Conservation (phyloP, 2,329 filamentous ascomycete genomes). For the Curvularia sp. region DNA sequence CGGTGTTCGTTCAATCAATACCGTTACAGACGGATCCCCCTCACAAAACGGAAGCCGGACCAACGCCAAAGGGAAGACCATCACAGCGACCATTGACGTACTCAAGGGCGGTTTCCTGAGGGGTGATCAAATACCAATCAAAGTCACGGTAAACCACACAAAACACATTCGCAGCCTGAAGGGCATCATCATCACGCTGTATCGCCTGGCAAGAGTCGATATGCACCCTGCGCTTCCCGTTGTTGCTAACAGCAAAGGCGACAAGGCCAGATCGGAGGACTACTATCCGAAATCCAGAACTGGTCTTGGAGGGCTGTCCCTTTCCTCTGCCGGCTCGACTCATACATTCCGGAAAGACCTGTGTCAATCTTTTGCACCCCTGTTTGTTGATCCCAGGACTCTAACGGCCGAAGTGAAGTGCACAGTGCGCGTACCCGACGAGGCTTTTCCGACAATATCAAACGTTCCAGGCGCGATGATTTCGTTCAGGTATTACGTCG, state of each 20-base stretch:
- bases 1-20: slow-evolving; percentile 50
- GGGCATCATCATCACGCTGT: slow-evolving; percentile 91
- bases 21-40: slow-evolving; percentile 54
- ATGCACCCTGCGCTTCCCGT: slow-evolving; percentile 71
- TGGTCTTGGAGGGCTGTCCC: slow-evolving; percentile 82
- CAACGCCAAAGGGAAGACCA: slow-evolving; percentile 72
- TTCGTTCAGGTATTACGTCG: slow-evolving; percentile 90
- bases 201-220: slow-evolving; percentile 89
- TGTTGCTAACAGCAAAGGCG: slow-evolving; percentile 68
- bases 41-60: slow-evolving; percentile 57
- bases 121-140: slow-evolving; percentile 82
- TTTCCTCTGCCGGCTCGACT: slow-evolving; percentile 84
- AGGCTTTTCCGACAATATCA: slow-evolving; percentile 89
- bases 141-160: slow-evolving; percentile 83
- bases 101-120: slow-evolving; percentile 83
- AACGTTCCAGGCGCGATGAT: slow-evolving; percentile 93
- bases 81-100: slow-evolving; percentile 85
- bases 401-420: slow-evolving; percentile 82
- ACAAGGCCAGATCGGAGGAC: slow-evolving; percentile 77
- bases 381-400: slow-evolving; percentile 84
- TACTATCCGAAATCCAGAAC: slow-evolving; percentile 88
- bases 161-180: slow-evolving; percentile 90
- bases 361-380: slow-evolving; percentile 83
- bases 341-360: slow-evolving; percentile 97
- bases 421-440: slow-evolving; percentile 84